phyloP scores from a whole-genome alignment of 805 yeast species.

The Sporopachydermia quercuum region DNA sequence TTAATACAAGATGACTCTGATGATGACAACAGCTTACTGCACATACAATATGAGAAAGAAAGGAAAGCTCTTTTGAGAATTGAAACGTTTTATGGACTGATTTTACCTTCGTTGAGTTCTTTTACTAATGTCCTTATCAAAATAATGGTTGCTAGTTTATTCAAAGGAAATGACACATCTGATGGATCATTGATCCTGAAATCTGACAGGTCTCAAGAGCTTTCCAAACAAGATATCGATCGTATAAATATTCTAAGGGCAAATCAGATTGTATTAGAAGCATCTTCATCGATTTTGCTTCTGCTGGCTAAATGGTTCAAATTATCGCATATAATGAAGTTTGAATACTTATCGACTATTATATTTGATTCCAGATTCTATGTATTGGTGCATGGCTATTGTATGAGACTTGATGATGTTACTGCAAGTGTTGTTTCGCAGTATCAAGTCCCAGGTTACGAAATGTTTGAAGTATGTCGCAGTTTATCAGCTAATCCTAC shows the following conservation, averaged over 20 bases:
- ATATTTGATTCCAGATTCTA: constrained; percentile 60
- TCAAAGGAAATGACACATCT: constrained; percentile 13
- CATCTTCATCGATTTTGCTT: constrained; percentile 36
- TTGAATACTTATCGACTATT: constrained; percentile 55
- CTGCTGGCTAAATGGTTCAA: constrained; percentile 66
- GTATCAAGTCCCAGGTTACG: constrained; percentile 8
- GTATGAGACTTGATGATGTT: not conserved
- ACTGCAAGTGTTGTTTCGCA: not conserved
- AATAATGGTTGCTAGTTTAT: constrained; percentile 38
- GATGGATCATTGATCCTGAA: not conserved
- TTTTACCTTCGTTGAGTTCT: constrained; percentile 44
- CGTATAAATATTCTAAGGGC: constrained; percentile 40
- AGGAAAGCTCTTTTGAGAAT: constrained; percentile 35
- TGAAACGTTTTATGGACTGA: constrained; percentile 40
- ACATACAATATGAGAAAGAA: constrained; percentile 15
- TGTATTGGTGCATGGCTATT: constrained; percentile 20
- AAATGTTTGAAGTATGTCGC: constrained; percentile 13
- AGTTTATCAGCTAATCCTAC: constrained; percentile 6
- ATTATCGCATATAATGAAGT: constrained; percentile 60
- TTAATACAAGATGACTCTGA: not conserved
- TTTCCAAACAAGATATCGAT: constrained; percentile 9
- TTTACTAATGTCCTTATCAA: constrained; percentile 50
- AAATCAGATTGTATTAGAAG: constrained; percentile 50
- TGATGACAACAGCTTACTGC: not conserved
- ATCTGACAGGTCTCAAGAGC: constrained; percentile 4